Conservation (phyloP, 352 stramenopile species). For the Phytophthora melonis region DNA sequence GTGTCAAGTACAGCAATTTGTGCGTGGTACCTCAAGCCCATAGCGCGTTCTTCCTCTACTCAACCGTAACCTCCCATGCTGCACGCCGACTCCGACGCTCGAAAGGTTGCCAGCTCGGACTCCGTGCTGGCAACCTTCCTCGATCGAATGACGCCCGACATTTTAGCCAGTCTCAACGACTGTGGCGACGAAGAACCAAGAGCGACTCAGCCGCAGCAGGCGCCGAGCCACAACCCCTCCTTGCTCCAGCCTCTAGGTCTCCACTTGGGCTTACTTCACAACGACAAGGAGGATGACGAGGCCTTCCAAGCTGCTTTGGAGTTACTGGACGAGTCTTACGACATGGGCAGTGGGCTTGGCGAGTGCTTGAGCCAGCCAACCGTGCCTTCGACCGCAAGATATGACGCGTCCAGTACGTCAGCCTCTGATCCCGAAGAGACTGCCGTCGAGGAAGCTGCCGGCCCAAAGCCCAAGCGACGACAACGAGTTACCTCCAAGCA, state of each 20-base stretch:
- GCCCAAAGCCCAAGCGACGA: not conserved
- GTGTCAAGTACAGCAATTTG: no score
- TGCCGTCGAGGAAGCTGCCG: not conserved
- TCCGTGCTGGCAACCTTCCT: not conserved
- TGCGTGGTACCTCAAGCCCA: no score
- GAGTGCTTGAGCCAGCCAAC: not conserved
- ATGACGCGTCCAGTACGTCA: slow-evolving; percentile 15
- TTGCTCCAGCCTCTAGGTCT: not conserved
- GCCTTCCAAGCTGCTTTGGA: slow-evolving; percentile 17
- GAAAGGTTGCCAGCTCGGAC: no score
- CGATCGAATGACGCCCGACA: not conserved
- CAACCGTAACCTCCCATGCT: not conserved
- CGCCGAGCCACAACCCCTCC: not conserved
- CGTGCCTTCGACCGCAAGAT: not conserved
- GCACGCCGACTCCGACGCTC: not conserved
- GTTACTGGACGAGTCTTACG: slow-evolving; percentile 11
- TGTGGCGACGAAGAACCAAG: not conserved
- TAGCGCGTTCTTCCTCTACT: not conserved
- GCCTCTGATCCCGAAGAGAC: slow-evolving; percentile 6
- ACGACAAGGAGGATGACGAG: slow-evolving; percentile 5
- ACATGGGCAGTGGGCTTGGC: not conserved
- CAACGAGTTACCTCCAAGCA: slow-evolving; percentile 20
- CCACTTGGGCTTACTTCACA: not conserved
- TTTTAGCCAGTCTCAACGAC: not conserved
- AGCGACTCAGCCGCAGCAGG: no score